Percentiles rank a stretch among this genome's conserved stretches.
Evolutionary conservation across 345 rosid genomes (phyloP).

Genomic region (Mangifera indica): DNA sequence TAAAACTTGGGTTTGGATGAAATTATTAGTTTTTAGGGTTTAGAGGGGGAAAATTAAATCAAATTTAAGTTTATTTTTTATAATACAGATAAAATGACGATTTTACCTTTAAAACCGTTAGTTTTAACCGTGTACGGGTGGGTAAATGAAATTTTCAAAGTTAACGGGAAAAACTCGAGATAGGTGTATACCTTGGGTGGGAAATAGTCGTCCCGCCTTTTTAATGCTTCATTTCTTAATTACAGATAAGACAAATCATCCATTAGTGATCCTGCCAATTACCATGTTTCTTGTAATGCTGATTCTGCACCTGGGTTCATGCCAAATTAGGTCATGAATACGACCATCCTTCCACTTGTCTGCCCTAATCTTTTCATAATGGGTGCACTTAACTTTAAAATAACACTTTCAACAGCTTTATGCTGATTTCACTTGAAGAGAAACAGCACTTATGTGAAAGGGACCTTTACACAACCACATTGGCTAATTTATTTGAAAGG

Average conservation of each 20-base stretch:
- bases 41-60: too few species aligned
- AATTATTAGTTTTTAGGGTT: too few species aligned
- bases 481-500: constrained; percentile 28
- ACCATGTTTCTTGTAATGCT: background rate
- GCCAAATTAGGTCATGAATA: constrained; percentile 32
- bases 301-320: background rate
- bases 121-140: too few species aligned
- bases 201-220: too few species aligned
- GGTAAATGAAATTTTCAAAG: too few species aligned
- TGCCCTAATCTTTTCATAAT: background rate
- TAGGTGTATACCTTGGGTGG: too few species aligned
- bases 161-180: too few species aligned
- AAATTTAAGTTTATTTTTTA: too few species aligned
- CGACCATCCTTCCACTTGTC: constrained; percentile 4
- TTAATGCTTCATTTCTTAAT: constrained; percentile 1
- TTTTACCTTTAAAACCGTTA: too few species aligned
- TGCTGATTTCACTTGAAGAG: constrained; percentile 20
- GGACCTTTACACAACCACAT: constrained; percentile 14
- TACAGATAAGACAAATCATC: background rate
- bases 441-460: constrained; percentile 24
- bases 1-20: too few species aligned
- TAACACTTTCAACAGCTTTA: constrained; percentile 5
- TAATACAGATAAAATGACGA: too few species aligned
- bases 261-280: constrained; percentile 6
- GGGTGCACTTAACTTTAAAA: constrained; percentile 4